Conservation (phyloP, 1,284 basidiomycete species). For the Takashimella koratensis region DNA sequence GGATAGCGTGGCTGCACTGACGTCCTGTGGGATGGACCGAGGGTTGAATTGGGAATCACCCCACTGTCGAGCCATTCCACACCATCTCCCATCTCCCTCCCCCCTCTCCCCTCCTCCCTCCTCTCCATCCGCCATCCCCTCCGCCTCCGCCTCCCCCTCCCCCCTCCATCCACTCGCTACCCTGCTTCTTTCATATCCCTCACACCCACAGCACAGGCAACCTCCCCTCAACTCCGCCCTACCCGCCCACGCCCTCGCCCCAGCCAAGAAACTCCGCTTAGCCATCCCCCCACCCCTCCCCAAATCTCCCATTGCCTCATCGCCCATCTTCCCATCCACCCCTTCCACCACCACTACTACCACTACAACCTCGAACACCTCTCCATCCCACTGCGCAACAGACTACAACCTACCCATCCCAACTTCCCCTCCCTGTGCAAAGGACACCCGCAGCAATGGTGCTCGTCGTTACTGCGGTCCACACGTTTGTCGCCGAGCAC, state of each 20-base stretch:
- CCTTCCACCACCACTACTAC: neutral
- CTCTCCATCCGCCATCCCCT: too few relatives aligned
- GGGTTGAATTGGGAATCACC: too few relatives aligned
- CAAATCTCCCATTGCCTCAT: neutral
- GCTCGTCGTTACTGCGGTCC: constrained; percentile 36
- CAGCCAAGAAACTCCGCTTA: too few relatives aligned
- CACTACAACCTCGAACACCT: neutral
- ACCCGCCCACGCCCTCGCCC: neutral
- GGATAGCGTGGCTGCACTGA: too few relatives aligned
- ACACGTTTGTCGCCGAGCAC: constrained; percentile 76
- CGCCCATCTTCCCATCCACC: constrained; percentile 5
- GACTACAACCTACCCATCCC: neutral
- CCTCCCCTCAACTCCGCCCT: too few relatives aligned
- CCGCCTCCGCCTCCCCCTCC: too few relatives aligned
- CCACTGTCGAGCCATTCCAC: neutral
- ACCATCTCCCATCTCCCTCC: neutral
- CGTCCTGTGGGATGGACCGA: too few relatives aligned
- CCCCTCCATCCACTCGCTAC: neutral
- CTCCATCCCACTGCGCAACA: too few relatives aligned
- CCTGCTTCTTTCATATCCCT: neutral
- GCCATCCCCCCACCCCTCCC: neutral
- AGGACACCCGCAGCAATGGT: constrained; percentile 18
- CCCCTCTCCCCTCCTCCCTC: neutral
- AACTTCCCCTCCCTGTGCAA: neutral
- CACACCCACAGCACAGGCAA: too few relatives aligned